Evolutionary conservation across 208 protist genomes (phyloP), one percentile per base, ranked within the genome.

Genomic region (Trypanosoma theileri): DNA sequence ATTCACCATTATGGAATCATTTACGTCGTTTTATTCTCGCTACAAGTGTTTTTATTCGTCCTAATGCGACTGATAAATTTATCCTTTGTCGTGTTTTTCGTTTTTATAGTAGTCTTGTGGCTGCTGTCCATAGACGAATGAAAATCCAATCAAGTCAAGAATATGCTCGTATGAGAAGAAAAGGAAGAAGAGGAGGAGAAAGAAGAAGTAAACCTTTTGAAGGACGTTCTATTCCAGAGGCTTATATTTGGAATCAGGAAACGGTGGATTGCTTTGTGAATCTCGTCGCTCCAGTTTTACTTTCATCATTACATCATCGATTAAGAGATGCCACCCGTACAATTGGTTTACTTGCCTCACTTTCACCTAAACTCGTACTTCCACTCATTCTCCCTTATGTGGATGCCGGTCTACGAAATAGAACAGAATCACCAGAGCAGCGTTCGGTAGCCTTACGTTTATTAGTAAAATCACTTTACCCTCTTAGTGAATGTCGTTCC

Each of bases 1-100:
- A 64, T 59, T 79, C 81, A 17, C 76, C 89, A 17, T 65, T 95
- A n/a, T 95, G 89, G 89, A 84, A 85, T 31, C 89, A 95, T 13
- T 60, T 92, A 31, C 79, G 81, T 19, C 89, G 89, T 10, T 92
- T 89, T 75, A 65, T 95, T 24, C 82, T 84, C 61, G 82, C 86
- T 16, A 89, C 80, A 24, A 80, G 75, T 44, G 85, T 91, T 9
- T 86, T 92, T 50, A 59, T 95, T 71, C 78, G 82, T 8, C 86
- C 84, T 0, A 75, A 76, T 76, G 59, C 73, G 48, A 53, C 81
- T 24, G 51, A 52, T 64, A 50, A 6, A 28, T 44, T 12, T 51
- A 69, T 51, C 35, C 70, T 53, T 52, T 68, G 14, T 54, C 59
- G 51, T 42, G 79, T 89, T 13, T 83, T 79, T 61, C 48, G 46